Percentiles rank a stretch among this genome's conserved stretches.
These are phyloP conservation scores for Kodamaea hsintzibuensis DNA, from an alignment of 805 yeast genomes.

Conservation along the genomic window DNA sequence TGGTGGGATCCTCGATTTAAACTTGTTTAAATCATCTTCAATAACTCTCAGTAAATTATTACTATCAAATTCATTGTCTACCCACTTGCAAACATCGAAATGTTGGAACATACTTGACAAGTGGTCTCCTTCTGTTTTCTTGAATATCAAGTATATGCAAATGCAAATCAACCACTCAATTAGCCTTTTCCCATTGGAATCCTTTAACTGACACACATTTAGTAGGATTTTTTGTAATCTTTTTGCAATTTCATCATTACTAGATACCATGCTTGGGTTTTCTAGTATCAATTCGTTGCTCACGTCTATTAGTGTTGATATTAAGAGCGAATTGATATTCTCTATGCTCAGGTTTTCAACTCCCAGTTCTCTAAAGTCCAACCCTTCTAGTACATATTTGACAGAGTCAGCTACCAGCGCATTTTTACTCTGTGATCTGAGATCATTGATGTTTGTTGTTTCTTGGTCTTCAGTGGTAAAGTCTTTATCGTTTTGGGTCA, in stretches of 20 bases:
- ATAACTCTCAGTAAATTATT: conserved; percentile 6
- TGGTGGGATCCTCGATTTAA: background rate
- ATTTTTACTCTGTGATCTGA: conserved; percentile 16
- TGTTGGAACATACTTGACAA: background rate
- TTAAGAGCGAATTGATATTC: conserved; percentile 5
- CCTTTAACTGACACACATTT: background rate
- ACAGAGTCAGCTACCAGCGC: conserved; percentile 1
- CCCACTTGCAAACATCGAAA: conserved; percentile 5
- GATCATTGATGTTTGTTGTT: conserved; percentile 18
- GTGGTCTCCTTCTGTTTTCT: background rate
- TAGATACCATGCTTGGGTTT: background rate
- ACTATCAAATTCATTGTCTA: conserved; percentile 1
- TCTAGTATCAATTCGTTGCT: conserved; percentile 1
- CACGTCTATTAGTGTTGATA: conserved; percentile 5
- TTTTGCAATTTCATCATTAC: background rate
- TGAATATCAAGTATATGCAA: background rate
- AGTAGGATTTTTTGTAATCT: background rate
- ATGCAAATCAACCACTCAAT: conserved; percentile 5
- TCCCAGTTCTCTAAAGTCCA: conserved; percentile 19
- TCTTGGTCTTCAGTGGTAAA: background rate
- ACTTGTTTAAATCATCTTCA: conserved; percentile 1
- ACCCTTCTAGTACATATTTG: conserved; percentile 12
- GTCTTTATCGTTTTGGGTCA: conserved; percentile 8
- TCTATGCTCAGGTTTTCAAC: conserved; percentile 5
- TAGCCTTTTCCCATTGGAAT: conserved; percentile 4